Conservation (phyloP, 495 filamentous ascomycete genomes). For the Penicillium nucicola region DNA sequence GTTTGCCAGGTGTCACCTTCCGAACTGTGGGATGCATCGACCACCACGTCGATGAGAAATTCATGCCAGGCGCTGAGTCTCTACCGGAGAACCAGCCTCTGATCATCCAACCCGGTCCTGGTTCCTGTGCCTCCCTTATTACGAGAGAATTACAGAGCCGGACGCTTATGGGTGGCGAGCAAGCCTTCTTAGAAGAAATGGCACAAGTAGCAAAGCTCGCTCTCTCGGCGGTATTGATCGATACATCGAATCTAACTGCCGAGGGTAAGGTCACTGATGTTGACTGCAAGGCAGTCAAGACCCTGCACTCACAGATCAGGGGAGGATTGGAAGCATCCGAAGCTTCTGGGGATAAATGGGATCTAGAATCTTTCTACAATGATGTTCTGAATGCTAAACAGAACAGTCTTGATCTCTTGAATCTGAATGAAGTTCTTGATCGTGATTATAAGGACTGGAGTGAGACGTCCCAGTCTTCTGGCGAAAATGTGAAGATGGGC, state of each 20-base stretch:
- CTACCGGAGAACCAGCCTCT: slow-evolving; percentile 39
- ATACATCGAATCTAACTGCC: slow-evolving; percentile 72
- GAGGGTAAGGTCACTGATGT: slow-evolving; percentile 68
- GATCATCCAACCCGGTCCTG: slow-evolving; percentile 61
- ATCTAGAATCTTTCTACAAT: slow-evolving; percentile 58
- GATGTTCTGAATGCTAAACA: slow-evolving; percentile 65
- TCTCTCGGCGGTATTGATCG: slow-evolving; percentile 76
- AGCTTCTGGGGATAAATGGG: slow-evolving; percentile 21
- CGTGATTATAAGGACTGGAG: slow-evolving; percentile 94
- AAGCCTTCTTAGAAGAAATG: slow-evolving; percentile 24
- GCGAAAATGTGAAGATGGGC: slow-evolving; percentile 54
- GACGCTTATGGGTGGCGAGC: slow-evolving; percentile 44
- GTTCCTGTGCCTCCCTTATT: slow-evolving; percentile 81
- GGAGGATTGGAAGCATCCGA: slow-evolving; percentile 15
- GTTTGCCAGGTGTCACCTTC: slow-evolving; percentile 36
- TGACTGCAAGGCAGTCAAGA: slow-evolving; percentile 62
- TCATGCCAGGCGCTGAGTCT: slow-evolving; percentile 40
- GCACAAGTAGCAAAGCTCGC: slow-evolving; percentile 71
- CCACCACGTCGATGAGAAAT: slow-evolving; percentile 82
- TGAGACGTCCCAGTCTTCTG: slow-evolving; percentile 38
- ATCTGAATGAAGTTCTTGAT: slow-evolving; percentile 69
- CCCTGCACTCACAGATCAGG: slow-evolving; percentile 56
- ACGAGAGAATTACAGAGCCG: slow-evolving; percentile 53
- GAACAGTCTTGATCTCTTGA: slow-evolving; percentile 61
- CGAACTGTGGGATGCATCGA: slow-evolving; percentile 77